Evolutionary conservation across 176 grass and related monocot species (phyloP).

Genomic region (Avena sativa): DNA sequence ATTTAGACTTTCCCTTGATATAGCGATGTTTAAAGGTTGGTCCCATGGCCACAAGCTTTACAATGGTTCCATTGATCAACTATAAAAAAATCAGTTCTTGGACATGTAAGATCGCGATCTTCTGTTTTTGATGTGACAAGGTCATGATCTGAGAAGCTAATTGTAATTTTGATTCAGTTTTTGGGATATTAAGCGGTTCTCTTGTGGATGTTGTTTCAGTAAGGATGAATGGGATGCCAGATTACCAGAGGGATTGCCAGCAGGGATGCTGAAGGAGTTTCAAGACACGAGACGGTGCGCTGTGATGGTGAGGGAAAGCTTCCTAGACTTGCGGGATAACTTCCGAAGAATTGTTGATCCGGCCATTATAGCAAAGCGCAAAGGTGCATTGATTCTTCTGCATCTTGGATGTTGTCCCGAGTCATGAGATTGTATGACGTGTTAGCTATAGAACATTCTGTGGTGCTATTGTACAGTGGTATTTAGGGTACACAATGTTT

Average conservation of each 20-base stretch:
- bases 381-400: conserved; percentile 56
- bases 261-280: conserved; percentile 92
- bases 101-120: neutral
- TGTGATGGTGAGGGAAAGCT: conserved; percentile 93
- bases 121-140: neutral
- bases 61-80: neutral
- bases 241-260: conserved; percentile 87
- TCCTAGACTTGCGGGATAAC: conserved; percentile 91
- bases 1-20: neutral
- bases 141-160: neutral
- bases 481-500: neutral
- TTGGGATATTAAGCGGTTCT: neutral
- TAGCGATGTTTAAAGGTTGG: neutral
- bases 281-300: conserved; percentile 89
- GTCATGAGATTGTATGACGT: neutral
- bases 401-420: neutral
- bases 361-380: conserved; percentile 55
- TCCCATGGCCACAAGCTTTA: neutral
- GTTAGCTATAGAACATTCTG: neutral
- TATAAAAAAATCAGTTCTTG: neutral
- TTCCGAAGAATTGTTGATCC: conserved; percentile 89
- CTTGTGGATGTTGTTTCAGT: conserved; percentile 49
- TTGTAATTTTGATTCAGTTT: conserved; percentile 8
- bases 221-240: conserved; percentile 94
- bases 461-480: neutral